Conservation (phyloP, 1,139 yeast genomes). For the Pichia terricola region DNA sequence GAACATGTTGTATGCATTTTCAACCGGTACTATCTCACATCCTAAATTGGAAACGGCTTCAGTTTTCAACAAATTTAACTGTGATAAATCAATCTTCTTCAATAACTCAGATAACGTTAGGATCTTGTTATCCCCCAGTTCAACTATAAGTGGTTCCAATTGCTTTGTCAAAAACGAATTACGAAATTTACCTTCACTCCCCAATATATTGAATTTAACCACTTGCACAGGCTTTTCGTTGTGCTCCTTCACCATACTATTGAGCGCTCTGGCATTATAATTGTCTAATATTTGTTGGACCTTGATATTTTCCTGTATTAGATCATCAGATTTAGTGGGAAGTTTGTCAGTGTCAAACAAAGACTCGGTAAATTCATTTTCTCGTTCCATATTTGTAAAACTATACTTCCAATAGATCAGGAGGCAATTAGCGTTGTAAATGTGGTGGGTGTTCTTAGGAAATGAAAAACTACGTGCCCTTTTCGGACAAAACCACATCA, state of each 20-base stretch:
- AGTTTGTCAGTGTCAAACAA: constrained; percentile 3
- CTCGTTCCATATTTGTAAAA: background rate
- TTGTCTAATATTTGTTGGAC: constrained; percentile 20
- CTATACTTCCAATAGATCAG: too few species aligned
- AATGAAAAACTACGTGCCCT: too few species aligned
- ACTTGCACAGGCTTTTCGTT: constrained; percentile 36
- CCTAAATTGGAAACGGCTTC: constrained; percentile 25
- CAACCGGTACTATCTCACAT: constrained; percentile 21
- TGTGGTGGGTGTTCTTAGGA: too few species aligned
- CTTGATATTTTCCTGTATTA: constrained; percentile 12
- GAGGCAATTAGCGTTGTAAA: too few species aligned
- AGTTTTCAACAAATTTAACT: constrained; percentile 32
- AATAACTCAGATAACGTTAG: constrained; percentile 31
- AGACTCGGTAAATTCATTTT: constrained; percentile 4
- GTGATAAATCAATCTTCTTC: constrained; percentile 33
- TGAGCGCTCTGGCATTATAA: constrained; percentile 34
- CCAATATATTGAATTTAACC: constrained; percentile 43
- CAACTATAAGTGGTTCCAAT: constrained; percentile 39
- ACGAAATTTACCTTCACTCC: constrained; percentile 40
- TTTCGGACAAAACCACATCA: too few species aligned
- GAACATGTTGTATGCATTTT: constrained; percentile 8
- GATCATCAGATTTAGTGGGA: background rate
- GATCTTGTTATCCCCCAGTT: constrained; percentile 4
- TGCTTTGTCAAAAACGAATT: constrained; percentile 44
- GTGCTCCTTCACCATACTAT: constrained; percentile 34